Evolutionary conservation across 2,329 filamentous ascomycete genomes (phyloP), one percentile per base, ranked within the genome.

Genomic region (Pezicula neosporulosa): DNA sequence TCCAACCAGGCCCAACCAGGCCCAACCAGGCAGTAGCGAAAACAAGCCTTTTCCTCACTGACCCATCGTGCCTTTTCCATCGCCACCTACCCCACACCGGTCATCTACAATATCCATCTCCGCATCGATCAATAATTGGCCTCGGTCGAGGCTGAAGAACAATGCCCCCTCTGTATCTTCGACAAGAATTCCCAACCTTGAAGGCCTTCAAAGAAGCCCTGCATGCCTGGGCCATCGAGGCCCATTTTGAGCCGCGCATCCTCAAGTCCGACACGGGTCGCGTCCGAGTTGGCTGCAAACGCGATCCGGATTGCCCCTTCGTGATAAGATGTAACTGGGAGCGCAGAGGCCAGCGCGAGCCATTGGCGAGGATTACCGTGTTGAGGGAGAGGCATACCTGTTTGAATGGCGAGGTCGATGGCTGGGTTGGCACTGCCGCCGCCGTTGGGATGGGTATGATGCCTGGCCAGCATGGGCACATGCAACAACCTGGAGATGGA

Each of bases 271-370:
- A 66, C 44, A 66, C 63, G 4, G 63, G 64, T 8, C 57, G 64
- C n/a, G 64, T 66, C 28, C 59, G 64, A 30, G 64, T 66, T 2
- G 64, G 64, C 30, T 66, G 64, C 52, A 66, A 66, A 47, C 56
- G 63, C 16, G 63, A 66, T 48, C 56, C 63, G 1, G 59, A 63
- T 27, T 66, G 64, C 51, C 62, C 60, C 3, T 66, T 66, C 49
- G 63, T 66, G 15, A 61, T 66, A 33, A 51, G 64, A 3, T 66
- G 64, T 50, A 66, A 66, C 54, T 66, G 63, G 63, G 64, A 66
- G 54, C 54, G 64, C 33, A 65, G 62, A 49, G 57, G 55, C 27
- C 60, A 60, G 0, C 51, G 59, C 8, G 59, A 65, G 41, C 64
- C 63, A 15, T 49, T 66, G 39, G 64, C 64, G 2, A 41, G 63